phyloP scores from a whole-genome alignment of 805 yeast genomes.

The Priceomyces haplophilus region DNA sequence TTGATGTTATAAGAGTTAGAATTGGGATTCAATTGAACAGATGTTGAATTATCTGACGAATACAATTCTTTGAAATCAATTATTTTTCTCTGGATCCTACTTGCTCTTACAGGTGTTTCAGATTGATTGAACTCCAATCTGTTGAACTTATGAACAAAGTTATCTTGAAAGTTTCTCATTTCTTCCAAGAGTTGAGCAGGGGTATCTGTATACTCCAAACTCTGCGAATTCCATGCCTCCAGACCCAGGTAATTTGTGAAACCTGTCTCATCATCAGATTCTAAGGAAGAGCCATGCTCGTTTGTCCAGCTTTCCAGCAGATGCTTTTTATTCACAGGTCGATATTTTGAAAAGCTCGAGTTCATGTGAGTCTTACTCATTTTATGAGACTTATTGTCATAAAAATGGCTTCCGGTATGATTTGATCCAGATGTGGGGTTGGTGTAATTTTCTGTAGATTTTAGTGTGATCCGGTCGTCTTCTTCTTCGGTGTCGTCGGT shows the following conservation, averaged over 20 bases:
- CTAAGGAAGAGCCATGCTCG: no score
- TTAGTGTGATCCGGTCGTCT: neutral
- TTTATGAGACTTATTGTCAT: no score
- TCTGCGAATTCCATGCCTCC: constrained; percentile 2
- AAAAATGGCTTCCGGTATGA: no score
- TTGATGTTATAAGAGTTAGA: constrained; percentile 19
- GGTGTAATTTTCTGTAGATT: no score
- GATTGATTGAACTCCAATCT: constrained; percentile 3
- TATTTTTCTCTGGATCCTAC: constrained; percentile 34
- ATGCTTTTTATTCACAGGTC: no score
- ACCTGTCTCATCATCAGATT: no score
- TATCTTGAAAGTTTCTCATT: constrained; percentile 28
- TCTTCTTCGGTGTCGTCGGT: constrained; percentile 7
- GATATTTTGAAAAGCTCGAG: no score
- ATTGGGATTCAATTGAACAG: constrained; percentile 1
- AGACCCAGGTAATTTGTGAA: neutral
- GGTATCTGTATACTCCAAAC: constrained; percentile 1
- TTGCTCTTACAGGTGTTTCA: constrained; percentile 9
- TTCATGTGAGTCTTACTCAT: no score
- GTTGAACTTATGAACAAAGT: constrained; percentile 25
- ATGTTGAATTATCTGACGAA: constrained; percentile 3
- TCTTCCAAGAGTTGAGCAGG: constrained; percentile 18
- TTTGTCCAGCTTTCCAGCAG: no score
- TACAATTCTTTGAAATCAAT: constrained; percentile 29
- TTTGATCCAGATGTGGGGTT: no score